Base-by-base conservation (phyloP, 306 rosid species). In the Cyclanthera cordifolia region DNA sequence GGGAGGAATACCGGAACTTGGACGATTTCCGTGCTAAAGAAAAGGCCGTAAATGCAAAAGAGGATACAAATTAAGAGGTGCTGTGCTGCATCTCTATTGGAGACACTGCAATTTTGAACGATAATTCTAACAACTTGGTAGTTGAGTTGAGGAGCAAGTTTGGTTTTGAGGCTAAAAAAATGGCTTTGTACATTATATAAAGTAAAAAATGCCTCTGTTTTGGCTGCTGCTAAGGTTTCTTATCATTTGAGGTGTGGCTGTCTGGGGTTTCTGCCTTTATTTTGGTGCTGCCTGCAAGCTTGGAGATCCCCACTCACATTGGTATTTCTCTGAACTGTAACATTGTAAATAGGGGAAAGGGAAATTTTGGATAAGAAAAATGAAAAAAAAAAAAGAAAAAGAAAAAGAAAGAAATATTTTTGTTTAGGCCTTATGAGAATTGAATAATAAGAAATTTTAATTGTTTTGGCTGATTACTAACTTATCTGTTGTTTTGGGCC, bases 21-120 rank as follows among this genome's bases (percentile, higher is more conserved):
- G 95, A 83, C 2, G 90, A 90, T 73, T 93, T 93, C 48, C 96
- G 88, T 10, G 87, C 94, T 3, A 86, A 82, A 78, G 99, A 93
- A 76, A 87, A 77, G 83, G 67, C 65, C 49, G 72, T 32, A 34
- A 24, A 69, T 1, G 67, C 50, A 63, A 86, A 81, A 76, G 89
- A 80, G 67, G 82, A 73, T 28, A 10, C 50, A 19, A 70, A 73
- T 28, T 79, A 79, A 79, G 77, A 71, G 68, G 68, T 15, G 65
- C 7, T 7, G 43, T 37, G 43, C 1, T 4, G 41, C 3, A 32
- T 6, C 37, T 32, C 37, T 32, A 32, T 34, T 34, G 78, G 65
- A 52, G 82, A 51, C 81, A 75, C 79, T 82, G 78, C 75, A 84
- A 76, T 74, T 91, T 85, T 82, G 88, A 85, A 82, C 9, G 3